Conservation (phyloP, 1,139 yeast species). For the Suhomyces guaymorum region DNA sequence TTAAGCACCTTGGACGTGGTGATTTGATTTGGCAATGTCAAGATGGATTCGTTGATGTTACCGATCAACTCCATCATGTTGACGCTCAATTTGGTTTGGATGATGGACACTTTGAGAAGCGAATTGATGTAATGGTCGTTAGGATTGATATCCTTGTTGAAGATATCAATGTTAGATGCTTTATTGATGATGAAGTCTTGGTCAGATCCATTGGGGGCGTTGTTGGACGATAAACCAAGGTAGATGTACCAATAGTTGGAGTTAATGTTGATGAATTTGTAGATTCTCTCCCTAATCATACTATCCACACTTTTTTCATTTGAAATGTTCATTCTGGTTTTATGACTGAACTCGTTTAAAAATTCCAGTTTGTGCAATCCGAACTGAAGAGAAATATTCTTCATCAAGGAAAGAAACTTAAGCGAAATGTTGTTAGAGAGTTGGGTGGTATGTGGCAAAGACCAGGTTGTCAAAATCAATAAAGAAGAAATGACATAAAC, state of each 20-base stretch:
- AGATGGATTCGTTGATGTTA: constrained; percentile 17
- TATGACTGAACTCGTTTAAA: constrained; percentile 47
- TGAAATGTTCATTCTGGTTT: constrained; percentile 39
- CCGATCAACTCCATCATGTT: constrained; percentile 37
- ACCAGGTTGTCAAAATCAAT: constrained; percentile 49
- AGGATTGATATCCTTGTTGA: constrained; percentile 16
- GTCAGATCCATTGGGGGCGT: constrained; percentile 41
- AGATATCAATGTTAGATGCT: constrained; percentile 33
- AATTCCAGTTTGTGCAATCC: constrained; percentile 48
- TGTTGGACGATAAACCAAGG: constrained; percentile 42
- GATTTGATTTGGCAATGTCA: constrained; percentile 23
- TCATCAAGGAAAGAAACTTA: constrained; percentile 45
- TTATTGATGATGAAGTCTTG: constrained; percentile 46
- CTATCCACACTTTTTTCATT: constrained; percentile 36
- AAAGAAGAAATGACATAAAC: constrained; percentile 43
- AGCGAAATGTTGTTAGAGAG: constrained; percentile 39
- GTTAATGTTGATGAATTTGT: constrained; percentile 46
- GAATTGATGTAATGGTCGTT: constrained; percentile 43
- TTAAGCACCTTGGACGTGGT: constrained; percentile 36
- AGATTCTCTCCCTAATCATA: constrained; percentile 44
- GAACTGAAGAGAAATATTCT: constrained; percentile 42
- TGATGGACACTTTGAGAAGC: constrained; percentile 40
- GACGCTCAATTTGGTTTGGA: constrained; percentile 46
- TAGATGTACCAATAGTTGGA: constrained; percentile 48
- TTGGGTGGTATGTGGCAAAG: constrained; percentile 39